Evolutionary conservation across 192 early-diverging fungal species (phyloP).

Genomic region (Phycomyces nitens): DNA sequence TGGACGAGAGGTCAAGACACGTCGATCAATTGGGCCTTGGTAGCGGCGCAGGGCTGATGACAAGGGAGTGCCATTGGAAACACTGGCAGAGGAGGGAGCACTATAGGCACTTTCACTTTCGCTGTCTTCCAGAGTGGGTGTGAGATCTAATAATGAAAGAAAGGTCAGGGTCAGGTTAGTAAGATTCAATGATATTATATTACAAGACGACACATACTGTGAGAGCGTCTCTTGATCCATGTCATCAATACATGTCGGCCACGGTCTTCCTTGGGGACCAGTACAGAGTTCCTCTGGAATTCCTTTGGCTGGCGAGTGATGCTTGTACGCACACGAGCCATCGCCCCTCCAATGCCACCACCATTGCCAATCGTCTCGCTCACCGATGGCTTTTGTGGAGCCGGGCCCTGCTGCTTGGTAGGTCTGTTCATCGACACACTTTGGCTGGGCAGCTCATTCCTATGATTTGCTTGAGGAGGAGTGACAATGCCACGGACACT

Average conservation of each 20-base stretch:
- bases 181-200: no score
- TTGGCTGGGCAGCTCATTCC: neutral
- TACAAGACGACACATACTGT: conserved; percentile 34
- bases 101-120: neutral
- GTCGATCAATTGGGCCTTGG: conserved; percentile 64
- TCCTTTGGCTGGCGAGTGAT: neutral
- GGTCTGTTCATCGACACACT: neutral
- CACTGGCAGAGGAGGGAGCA: neutral
- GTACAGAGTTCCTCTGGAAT: neutral
- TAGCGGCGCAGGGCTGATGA: conserved; percentile 57
- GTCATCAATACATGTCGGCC: conserved; percentile 59
- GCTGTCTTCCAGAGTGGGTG: neutral
- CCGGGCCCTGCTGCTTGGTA: conserved; percentile 1
- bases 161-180: no score
- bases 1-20: conserved; percentile 59
- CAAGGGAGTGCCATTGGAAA: neutral
- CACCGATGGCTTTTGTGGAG: neutral
- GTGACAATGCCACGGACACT: conserved; percentile 4
- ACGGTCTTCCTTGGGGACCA: conserved; percentile 17
- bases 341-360: neutral
- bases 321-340: neutral
- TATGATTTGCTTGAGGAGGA: neutral
- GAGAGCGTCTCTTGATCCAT: conserved; percentile 60
- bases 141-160: no score
- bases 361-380: neutral